Evolutionary conservation across 1,284 basidiomycete species (phyloP).

Genomic region (Pseudozyma pruni): DNA sequence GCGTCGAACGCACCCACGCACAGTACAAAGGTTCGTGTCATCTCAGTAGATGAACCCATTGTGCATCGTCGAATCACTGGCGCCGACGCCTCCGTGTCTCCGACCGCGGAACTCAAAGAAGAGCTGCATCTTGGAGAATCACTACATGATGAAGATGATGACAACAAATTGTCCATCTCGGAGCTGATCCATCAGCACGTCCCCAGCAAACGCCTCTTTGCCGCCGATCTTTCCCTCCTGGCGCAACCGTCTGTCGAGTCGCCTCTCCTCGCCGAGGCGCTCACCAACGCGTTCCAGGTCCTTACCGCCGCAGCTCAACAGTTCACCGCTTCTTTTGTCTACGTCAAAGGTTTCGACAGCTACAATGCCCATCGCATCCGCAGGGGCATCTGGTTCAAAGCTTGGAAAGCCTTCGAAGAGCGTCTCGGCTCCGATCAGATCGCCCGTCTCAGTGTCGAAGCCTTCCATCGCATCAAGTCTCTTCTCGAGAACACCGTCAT

Average conservation of each 20-base stretch:
- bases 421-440: conserved; percentile 26
- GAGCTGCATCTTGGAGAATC: not conserved
- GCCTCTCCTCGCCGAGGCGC: conserved; percentile 6
- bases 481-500: conserved; percentile 47
- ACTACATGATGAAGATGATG: not conserved
- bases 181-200: conserved; percentile 21
- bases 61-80: conserved; percentile 8
- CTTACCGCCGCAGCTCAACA: conserved; percentile 33
- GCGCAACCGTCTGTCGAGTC: conserved; percentile 6
- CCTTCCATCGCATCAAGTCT: conserved; percentile 35
- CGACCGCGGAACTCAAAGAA: not conserved
- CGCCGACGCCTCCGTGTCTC: conserved; percentile 1
- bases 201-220: conserved; percentile 13
- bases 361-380: conserved; percentile 50
- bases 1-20: conserved; percentile 7
- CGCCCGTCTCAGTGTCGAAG: conserved; percentile 26
- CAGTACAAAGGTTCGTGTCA: conserved; percentile 28
- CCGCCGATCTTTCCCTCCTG: conserved; percentile 15
- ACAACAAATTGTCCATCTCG: conserved; percentile 3
- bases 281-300: conserved; percentile 14
- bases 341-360: conserved; percentile 46
- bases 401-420: conserved; percentile 43
- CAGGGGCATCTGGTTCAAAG: conserved; percentile 45
- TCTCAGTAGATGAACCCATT: conserved; percentile 31
- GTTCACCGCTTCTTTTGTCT: conserved; percentile 45